A percentile compares a stretch with the other conserved stretches of the same genome.
Evolutionary conservation across 2,329 filamentous ascomycete species (phyloP).

Genomic region (Aspergillus tamarii): DNA sequence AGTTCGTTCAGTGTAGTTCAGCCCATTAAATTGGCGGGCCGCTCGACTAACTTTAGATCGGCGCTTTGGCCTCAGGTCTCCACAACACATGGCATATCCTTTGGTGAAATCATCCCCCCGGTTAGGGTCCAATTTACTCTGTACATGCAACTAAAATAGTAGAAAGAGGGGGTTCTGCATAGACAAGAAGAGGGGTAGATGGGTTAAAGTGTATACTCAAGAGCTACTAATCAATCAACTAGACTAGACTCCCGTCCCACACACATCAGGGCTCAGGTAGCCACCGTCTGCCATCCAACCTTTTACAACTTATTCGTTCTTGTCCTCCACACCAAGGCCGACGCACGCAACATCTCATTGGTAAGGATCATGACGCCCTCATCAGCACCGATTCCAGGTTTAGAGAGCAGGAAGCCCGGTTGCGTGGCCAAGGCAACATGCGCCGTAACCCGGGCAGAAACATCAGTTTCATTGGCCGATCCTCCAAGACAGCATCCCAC

Average conservation of each 20-base stretch:
- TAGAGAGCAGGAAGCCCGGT: conserved; percentile 11
- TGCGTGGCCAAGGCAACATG: conserved; percentile 16
- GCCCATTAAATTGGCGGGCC: not conserved
- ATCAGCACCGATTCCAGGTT: conserved; percentile 12
- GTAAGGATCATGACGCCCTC: conserved; percentile 14
- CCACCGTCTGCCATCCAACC: not conserved
- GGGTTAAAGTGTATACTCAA: not conserved
- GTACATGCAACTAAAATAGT: not conserved
- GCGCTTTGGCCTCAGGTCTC: not conserved
- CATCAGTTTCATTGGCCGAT: conserved; percentile 25
- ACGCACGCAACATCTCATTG: conserved; percentile 14
- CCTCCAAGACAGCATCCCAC: conserved; percentile 23
- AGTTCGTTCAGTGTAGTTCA: not conserved
- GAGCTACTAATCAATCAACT: too few species aligned
- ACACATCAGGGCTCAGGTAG: too few species aligned
- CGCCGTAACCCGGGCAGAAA: conserved; percentile 32
- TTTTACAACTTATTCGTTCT: not conserved
- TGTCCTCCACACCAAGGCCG: conserved; percentile 3
- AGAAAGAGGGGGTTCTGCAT: not conserved
- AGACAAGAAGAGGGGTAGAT: not conserved
- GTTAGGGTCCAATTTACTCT: not conserved
- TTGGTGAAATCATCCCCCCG: not conserved
- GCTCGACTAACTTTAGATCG: not conserved
- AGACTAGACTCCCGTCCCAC: too few species aligned
- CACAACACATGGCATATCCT: not conserved